These are phyloP conservation scores for Nothophytophthora sp. DNA, from an alignment of 352 stramenopile species.

Conservation along the genomic window DNA sequence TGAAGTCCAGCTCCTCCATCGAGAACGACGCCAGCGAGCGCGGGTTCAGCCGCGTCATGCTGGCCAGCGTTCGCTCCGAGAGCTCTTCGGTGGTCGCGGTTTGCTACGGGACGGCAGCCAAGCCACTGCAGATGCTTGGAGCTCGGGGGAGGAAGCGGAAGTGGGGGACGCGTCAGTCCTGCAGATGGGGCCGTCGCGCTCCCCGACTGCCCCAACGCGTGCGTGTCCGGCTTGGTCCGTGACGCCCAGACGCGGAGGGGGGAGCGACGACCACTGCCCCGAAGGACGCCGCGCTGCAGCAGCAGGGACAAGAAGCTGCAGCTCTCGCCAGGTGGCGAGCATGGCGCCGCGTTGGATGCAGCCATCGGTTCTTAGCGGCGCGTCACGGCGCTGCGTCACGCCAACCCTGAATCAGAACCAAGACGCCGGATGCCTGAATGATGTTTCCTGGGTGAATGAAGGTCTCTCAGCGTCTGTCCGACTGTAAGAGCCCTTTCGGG, in stretches of 20 bases:
- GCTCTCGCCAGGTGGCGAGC: too few species aligned
- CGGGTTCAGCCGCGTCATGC: conserved; percentile 21
- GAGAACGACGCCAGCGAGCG: conserved; percentile 21
- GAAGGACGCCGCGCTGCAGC: too few species aligned
- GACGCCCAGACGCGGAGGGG: conserved; percentile 5
- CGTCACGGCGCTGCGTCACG: background rate
- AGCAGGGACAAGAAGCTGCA: too few species aligned
- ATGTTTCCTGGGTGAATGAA: conserved; percentile 3
- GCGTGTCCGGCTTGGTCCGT: background rate
- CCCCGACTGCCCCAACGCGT: background rate
- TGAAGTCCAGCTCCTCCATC: conserved; percentile 70
- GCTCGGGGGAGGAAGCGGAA: conserved; percentile 7
- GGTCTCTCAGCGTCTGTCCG: conserved; percentile 7
- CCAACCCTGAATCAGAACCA: conserved; percentile 2
- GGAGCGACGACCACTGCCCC: background rate
- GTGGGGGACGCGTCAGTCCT: background rate
- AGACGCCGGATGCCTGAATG: conserved; percentile 5
- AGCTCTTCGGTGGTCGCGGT: too few species aligned
- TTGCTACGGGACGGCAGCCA: too few species aligned
- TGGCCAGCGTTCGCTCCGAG: too few species aligned
- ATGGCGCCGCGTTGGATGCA: background rate
- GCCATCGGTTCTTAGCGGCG: conserved; percentile 4
- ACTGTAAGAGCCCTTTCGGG: too few species aligned
- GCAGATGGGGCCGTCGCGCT: background rate
- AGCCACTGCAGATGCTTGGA: too few species aligned